Conservation (phyloP, 2,329 filamentous ascomycete genomes). For the Leptographium flavum region DNA sequence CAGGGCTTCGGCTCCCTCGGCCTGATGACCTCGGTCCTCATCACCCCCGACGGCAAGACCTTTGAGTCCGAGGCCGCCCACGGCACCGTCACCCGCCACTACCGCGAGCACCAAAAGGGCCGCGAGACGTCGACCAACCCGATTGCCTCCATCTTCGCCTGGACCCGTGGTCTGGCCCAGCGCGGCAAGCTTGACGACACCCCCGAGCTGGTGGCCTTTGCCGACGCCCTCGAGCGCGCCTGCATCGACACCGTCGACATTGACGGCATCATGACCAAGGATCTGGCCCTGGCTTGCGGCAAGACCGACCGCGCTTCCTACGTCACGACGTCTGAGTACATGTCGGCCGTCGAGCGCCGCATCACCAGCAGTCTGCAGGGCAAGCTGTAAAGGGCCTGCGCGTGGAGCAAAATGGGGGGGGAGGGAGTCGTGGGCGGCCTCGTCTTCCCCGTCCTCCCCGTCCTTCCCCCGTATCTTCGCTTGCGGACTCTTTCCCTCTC, state of each 20-base stretch:
- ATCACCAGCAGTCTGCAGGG: conserved; percentile 68
- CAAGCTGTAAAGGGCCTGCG: conserved; percentile 45
- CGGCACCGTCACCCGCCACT: conserved; percentile 96
- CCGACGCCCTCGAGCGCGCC: conserved; percentile 80
- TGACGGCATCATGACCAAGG: conserved; percentile 98
- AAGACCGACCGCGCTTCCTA: conserved; percentile 73
- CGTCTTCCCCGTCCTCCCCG: not conserved
- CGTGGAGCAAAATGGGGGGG: not conserved
- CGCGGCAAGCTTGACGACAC: conserved; percentile 85
- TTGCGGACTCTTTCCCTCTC: not conserved
- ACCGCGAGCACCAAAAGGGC: conserved; percentile 97
- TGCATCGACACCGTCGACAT: conserved; percentile 89
- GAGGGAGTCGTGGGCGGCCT: not conserved
- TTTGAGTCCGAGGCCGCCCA: conserved; percentile 97
- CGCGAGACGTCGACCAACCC: conserved; percentile 96
- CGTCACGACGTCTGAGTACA: conserved; percentile 84
- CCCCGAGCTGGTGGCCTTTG: conserved; percentile 84
- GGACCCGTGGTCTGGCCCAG: conserved; percentile 89
- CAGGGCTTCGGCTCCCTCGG: conserved; percentile 97
- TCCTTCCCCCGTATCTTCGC: not conserved
- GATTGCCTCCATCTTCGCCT: conserved; percentile 97
- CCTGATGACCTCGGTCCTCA: conserved; percentile 95
- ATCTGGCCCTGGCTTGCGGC: conserved; percentile 86
- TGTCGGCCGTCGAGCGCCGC: conserved; percentile 81
- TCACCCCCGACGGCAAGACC: conserved; percentile 91